A percentile compares a stretch with the other conserved stretches of the same genome.
Evolutionary conservation across 352 stramenopile species (phyloP).

Genomic region (Pythium vanterpoolii): DNA sequence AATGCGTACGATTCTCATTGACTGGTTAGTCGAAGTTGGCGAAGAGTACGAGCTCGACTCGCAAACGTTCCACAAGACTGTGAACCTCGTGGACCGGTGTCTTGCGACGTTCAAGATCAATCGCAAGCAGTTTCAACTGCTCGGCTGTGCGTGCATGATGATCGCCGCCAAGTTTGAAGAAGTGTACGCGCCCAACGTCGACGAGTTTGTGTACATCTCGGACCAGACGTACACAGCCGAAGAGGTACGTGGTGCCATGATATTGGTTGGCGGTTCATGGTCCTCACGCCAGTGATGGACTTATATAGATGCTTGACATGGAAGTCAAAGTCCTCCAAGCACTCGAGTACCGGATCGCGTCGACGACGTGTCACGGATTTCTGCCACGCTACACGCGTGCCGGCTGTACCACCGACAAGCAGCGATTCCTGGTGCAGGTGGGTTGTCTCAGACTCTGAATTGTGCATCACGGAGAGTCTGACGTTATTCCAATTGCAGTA

Average conservation of each 20-base stretch:
- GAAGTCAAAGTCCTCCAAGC: slow-evolving; percentile 70
- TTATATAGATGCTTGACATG: slow-evolving; percentile 75
- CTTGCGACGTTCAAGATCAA: slow-evolving; percentile 82
- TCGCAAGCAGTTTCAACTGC: slow-evolving; percentile 92
- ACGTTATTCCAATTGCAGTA: slow-evolving; percentile 35
- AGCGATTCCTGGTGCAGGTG: slow-evolving; percentile 63
- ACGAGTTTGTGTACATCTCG: slow-evolving; percentile 98
- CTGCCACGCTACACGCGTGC: slow-evolving; percentile 57
- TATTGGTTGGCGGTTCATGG: background rate
- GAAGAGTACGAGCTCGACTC: slow-evolving; percentile 85
- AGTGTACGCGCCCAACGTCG: slow-evolving; percentile 91
- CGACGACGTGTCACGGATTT: slow-evolving; percentile 76
- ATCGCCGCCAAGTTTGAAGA: slow-evolving; percentile 98
- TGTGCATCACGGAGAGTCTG: background rate
- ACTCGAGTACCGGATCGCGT: slow-evolving; percentile 72
- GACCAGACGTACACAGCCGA: slow-evolving; percentile 93
- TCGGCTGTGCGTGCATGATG: slow-evolving; percentile 95
- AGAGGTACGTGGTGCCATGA: slow-evolving; percentile 52
- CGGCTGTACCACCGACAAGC: slow-evolving; percentile 50
- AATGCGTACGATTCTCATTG: slow-evolving; percentile 99
- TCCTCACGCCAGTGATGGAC: background rate
- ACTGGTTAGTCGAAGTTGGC: slow-evolving; percentile 97
- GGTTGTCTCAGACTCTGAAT: slow-evolving; percentile 5
- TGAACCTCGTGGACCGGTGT: slow-evolving; percentile 84
- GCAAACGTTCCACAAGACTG: slow-evolving; percentile 80